phyloP scores from a whole-genome alignment of 768 basidiomycete species.

The Collybia sp. region DNA sequence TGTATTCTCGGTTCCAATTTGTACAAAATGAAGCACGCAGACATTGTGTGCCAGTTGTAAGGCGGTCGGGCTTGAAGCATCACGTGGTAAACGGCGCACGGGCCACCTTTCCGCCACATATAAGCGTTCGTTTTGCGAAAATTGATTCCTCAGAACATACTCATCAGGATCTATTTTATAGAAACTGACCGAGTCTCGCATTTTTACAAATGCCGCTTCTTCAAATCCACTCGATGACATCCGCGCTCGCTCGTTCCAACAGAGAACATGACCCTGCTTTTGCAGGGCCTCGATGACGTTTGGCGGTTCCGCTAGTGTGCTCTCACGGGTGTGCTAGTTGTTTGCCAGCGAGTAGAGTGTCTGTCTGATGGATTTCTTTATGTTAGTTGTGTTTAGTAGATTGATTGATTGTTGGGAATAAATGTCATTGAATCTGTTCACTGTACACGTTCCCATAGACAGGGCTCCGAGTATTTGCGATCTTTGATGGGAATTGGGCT shows the following conservation, averaged over 20 bases:
- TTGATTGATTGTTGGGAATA: too few relatives aligned
- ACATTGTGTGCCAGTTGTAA: too few relatives aligned
- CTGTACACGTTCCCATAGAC: too few relatives aligned
- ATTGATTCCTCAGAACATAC: constrained; percentile 51
- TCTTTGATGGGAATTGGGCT: too few relatives aligned
- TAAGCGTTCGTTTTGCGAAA: not conserved
- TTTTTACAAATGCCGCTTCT: constrained; percentile 62
- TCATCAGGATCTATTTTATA: constrained; percentile 72
- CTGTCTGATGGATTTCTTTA: constrained; percentile 44
- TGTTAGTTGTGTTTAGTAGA: not conserved
- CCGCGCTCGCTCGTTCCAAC: constrained; percentile 49
- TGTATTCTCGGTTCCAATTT: too few relatives aligned
- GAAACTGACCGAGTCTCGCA: constrained; percentile 68
- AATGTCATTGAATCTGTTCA: too few relatives aligned
- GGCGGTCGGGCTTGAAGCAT: too few relatives aligned
- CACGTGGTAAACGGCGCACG: constrained; percentile 14
- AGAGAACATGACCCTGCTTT: constrained; percentile 42
- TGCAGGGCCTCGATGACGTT: constrained; percentile 49
- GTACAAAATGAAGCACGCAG: too few relatives aligned
- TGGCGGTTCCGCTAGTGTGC: constrained; percentile 11
- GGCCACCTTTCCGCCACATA: constrained; percentile 24
- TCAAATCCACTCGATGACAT: constrained; percentile 49
- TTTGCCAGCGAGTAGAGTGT: constrained; percentile 43
- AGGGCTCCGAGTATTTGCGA: too few relatives aligned
- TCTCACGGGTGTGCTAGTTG: constrained; percentile 17